Conservation (phyloP, 192 early-diverging fungal genomes). For the Entomortierella beljakovae region DNA sequence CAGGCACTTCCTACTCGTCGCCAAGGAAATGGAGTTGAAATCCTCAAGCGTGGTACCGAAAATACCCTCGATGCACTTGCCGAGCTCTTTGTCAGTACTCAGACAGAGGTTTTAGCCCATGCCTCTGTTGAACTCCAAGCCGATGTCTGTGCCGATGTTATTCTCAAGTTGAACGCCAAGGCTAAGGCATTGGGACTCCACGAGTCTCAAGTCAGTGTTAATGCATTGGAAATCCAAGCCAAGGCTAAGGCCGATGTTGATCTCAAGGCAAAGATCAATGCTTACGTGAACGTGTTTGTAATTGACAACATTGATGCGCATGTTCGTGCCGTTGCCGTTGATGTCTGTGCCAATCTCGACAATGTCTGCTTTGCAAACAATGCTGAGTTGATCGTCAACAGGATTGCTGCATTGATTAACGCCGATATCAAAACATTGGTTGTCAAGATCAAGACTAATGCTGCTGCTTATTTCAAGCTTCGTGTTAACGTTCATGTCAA, state of each 20-base stretch:
- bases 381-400: conserved; percentile 20
- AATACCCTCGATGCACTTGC: conserved; percentile 15
- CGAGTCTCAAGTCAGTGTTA: conserved; percentile 6
- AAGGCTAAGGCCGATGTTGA: conserved; percentile 14
- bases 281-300: conserved; percentile 9
- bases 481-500: conserved; percentile 18
- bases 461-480: conserved; percentile 10
- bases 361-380: conserved; percentile 24
- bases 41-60: conserved; percentile 30
- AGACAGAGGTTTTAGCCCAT: conserved; percentile 13
- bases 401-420: conserved; percentile 29
- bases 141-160: conserved; percentile 29
- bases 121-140: conserved; percentile 19
- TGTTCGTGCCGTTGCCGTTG: conserved; percentile 8
- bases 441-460: conserved; percentile 36
- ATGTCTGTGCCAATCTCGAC: conserved; percentile 14
- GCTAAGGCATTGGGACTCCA: conserved; percentile 2
- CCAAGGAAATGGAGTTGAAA: conserved; percentile 6
- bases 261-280: conserved; percentile 14
- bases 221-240: background rate
- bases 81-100: conserved; percentile 23
- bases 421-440: conserved; percentile 23
- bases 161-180: conserved; percentile 13
- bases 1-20: conserved; percentile 26
- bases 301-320: conserved; percentile 44